phyloP scores from a whole-genome alignment of 1,284 basidiomycete genomes.

The Puccinia novopanici region DNA sequence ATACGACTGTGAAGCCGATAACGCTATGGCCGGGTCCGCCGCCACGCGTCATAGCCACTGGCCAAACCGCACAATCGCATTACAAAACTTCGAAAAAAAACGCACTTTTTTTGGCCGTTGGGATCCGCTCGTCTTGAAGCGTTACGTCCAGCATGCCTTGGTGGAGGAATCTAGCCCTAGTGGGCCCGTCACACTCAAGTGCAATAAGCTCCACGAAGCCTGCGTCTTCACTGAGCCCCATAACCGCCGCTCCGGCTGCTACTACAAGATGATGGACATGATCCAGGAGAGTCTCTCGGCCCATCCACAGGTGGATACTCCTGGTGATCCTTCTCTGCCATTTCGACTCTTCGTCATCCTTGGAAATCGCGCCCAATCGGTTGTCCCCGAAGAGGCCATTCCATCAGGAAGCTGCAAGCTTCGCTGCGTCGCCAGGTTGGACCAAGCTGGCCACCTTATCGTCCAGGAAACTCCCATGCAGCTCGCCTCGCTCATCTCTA shows the following conservation, averaged over 20 bases:
- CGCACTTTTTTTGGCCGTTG: slow-evolving; percentile 72
- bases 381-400: slow-evolving; percentile 28
- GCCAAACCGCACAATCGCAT: slow-evolving; percentile 70
- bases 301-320: background rate
- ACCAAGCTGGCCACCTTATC: slow-evolving; percentile 54
- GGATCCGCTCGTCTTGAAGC: slow-evolving; percentile 69
- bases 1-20: slow-evolving; percentile 53
- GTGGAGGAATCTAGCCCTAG: slow-evolving; percentile 32
- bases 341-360: background rate
- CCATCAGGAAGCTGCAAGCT: too few relatives aligned
- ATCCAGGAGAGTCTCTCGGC: slow-evolving; percentile 15
- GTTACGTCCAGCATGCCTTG: slow-evolving; percentile 71
- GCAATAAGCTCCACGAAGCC: slow-evolving; percentile 56
- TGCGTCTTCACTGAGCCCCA: slow-evolving; percentile 54
- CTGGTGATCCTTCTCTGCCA: background rate
- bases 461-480: slow-evolving; percentile 55
- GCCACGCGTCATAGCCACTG: slow-evolving; percentile 64
- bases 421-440: slow-evolving; percentile 1
- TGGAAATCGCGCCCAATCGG: slow-evolving; percentile 52
- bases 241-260: slow-evolving; percentile 51
- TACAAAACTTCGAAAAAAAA: slow-evolving; percentile 63
- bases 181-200: slow-evolving; percentile 54
- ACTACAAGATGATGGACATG: slow-evolving; percentile 48
- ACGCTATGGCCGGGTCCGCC: slow-evolving; percentile 54
- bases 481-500: slow-evolving; percentile 33